A percentile compares a stretch with the other conserved stretches of the same genome.
phyloP scores from a whole-genome alignment of 1,284 basidiomycete species.

The Laetiporus sulphureus region DNA sequence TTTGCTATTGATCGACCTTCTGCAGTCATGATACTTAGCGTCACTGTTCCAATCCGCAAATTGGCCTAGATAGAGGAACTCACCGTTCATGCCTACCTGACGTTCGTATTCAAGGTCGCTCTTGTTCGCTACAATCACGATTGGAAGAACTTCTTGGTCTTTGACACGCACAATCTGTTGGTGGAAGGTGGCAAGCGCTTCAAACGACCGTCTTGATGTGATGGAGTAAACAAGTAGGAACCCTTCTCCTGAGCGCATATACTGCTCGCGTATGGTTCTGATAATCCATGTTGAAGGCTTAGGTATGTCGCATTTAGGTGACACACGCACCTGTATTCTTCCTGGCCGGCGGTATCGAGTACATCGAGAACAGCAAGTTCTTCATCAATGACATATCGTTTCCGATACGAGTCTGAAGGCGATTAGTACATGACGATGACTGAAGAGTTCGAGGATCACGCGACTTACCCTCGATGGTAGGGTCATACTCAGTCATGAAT shows the following conservation, averaged over 20 bases:
- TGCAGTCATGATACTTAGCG: slow-evolving; percentile 27
- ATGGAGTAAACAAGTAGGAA: slow-evolving; percentile 99
- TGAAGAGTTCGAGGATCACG: no score
- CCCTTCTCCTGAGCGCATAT: slow-evolving; percentile 97
- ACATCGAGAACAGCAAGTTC: slow-evolving; percentile 97
- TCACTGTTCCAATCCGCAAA: no score
- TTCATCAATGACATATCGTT: slow-evolving; percentile 96
- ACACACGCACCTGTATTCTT: slow-evolving; percentile 88
- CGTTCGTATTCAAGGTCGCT: slow-evolving; percentile 98
- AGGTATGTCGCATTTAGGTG: background rate
- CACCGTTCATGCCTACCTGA: slow-evolving; percentile 94
- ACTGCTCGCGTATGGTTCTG: slow-evolving; percentile 97
- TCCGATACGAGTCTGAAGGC: slow-evolving; percentile 84
- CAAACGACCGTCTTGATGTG: slow-evolving; percentile 96
- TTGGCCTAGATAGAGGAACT: slow-evolving; percentile 8
- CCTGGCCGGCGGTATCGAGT: slow-evolving; percentile 97
- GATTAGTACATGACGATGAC: no score
- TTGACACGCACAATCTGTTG: slow-evolving; percentile 97
- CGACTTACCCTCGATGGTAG: slow-evolving; percentile 91
- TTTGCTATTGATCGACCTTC: slow-evolving; percentile 98
- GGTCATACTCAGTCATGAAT: slow-evolving; percentile 98
- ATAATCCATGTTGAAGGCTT: slow-evolving; percentile 2
- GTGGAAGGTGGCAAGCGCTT: slow-evolving; percentile 96
- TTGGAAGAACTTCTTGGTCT: slow-evolving; percentile 96
- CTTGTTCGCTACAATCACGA: slow-evolving; percentile 98